These are phyloP conservation scores for Rhizopus delemar DNA, from an alignment of 371 early-diverging fungal species.

Conservation along the genomic window DNA sequence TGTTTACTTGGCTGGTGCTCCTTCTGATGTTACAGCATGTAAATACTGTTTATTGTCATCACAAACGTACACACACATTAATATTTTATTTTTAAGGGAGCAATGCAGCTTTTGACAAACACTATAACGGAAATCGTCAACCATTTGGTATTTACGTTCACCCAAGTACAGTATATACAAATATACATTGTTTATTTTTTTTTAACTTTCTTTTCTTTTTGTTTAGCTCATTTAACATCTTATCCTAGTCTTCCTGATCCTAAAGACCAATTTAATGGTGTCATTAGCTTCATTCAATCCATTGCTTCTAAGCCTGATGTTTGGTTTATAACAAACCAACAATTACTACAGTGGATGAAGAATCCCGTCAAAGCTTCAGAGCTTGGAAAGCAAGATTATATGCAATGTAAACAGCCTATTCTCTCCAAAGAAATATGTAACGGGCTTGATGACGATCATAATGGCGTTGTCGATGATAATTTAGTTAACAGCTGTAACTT, in stretches of 20 bases:
- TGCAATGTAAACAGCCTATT: constrained; percentile 59
- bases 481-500: constrained; percentile 58
- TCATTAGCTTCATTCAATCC: constrained; percentile 45
- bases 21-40: constrained; percentile 45
- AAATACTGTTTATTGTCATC: constrained; percentile 23
- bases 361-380: constrained; percentile 67
- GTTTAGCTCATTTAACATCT: constrained; percentile 48
- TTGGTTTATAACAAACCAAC: constrained; percentile 69
- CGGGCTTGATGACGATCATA: constrained; percentile 64
- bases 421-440: constrained; percentile 71
- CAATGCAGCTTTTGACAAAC: constrained; percentile 53
- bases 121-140: constrained; percentile 61
- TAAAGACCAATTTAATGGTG: constrained; percentile 28
- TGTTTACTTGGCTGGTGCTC: constrained; percentile 56
- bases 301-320: constrained; percentile 52
- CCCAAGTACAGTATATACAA: constrained; percentile 36
- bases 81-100: constrained; percentile 30
- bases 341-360: constrained; percentile 64
- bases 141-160: constrained; percentile 72
- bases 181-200: background rate
- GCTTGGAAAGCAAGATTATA: constrained; percentile 52
- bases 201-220: background rate
- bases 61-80: background rate
- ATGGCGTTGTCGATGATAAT: constrained; percentile 48
- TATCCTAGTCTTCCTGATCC: constrained; percentile 46